A percentile compares a stretch with the other conserved stretches of the same genome.
Evolutionary conservation across 2,329 filamentous ascomycete genomes (phyloP).

Genomic region (Tolypocladium tropicale): DNA sequence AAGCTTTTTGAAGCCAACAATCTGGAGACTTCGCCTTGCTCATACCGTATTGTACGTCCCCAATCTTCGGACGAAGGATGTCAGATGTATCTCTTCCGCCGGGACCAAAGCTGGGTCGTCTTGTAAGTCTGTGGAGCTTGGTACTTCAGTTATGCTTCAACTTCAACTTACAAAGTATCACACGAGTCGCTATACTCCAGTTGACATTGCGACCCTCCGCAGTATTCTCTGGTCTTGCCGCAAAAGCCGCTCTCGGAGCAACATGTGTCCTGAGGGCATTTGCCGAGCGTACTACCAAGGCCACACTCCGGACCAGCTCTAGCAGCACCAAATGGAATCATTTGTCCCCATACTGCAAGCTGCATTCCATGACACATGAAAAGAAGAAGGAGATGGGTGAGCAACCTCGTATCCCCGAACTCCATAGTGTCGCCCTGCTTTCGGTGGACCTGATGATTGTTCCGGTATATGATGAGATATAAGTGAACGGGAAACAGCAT

Average conservation of each 20-base stretch:
- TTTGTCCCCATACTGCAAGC: too few species aligned
- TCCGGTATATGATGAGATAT: too few species aligned
- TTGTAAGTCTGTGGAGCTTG: neutral
- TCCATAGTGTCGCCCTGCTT: too few species aligned
- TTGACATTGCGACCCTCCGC: constrained; percentile 27
- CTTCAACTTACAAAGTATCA: constrained; percentile 28
- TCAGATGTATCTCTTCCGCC: constrained; percentile 19
- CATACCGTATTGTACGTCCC: constrained; percentile 26
- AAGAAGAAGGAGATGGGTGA: too few species aligned
- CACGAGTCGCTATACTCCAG: constrained; percentile 28
- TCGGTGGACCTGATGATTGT: too few species aligned
- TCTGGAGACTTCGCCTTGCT: neutral
- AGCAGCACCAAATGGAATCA: neutral
- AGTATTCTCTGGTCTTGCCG: constrained; percentile 23
- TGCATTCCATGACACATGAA: too few species aligned
- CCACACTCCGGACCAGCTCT: neutral
- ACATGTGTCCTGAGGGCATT: constrained; percentile 19
- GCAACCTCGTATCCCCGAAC: too few species aligned
- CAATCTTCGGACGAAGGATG: constrained; percentile 19
- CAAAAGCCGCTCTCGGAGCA: constrained; percentile 28
- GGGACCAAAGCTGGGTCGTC: constrained; percentile 18
- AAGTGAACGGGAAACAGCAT: too few species aligned
- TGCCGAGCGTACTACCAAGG: neutral
- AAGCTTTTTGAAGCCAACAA: fast-evolving
- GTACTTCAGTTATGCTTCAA: neutral